A percentile compares a stretch with the other conserved stretches of the same genome.
These are phyloP conservation scores for Hypericum androsaemum DNA, from an alignment of 345 rosid genomes.

Conservation along the genomic window DNA sequence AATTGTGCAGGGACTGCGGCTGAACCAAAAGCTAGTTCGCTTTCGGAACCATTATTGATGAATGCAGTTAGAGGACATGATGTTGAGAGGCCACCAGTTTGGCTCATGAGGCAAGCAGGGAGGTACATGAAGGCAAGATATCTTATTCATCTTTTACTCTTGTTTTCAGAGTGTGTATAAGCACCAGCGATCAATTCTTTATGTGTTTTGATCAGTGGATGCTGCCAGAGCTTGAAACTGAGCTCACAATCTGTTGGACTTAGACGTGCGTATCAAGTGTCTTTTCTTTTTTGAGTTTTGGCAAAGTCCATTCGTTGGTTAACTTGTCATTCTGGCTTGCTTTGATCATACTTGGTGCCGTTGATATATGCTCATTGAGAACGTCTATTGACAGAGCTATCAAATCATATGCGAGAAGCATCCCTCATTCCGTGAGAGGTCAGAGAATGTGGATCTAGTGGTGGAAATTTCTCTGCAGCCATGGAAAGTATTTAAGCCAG, in stretches of 20 bases:
- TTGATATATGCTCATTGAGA: conserved; percentile 5
- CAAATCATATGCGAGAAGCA: conserved; percentile 76
- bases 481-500: conserved; percentile 93
- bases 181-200: too few relatives aligned
- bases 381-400: conserved; percentile 54
- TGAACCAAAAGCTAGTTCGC: conserved; percentile 35
- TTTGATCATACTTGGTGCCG: background rate
- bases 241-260: too few relatives aligned
- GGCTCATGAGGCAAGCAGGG: conserved; percentile 99
- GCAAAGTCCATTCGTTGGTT: too few relatives aligned
- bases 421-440: conserved; percentile 89
- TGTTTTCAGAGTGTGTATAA: too few relatives aligned
- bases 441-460: conserved; percentile 92
- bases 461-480: conserved; percentile 94
- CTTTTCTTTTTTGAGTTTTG: too few relatives aligned
- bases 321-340: too few relatives aligned
- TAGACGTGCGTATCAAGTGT: too few relatives aligned
- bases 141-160: conserved; percentile 16
- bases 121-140: conserved; percentile 94
- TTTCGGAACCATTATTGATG: conserved; percentile 70
- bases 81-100: conserved; percentile 97
- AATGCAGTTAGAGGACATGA: conserved; percentile 84
- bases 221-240: too few relatives aligned
- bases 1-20: conserved; percentile 39
- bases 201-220: too few relatives aligned